Evolutionary conservation across 2,329 filamentous ascomycete species (phyloP).

Genomic region (Colletotrichum sp.): DNA sequence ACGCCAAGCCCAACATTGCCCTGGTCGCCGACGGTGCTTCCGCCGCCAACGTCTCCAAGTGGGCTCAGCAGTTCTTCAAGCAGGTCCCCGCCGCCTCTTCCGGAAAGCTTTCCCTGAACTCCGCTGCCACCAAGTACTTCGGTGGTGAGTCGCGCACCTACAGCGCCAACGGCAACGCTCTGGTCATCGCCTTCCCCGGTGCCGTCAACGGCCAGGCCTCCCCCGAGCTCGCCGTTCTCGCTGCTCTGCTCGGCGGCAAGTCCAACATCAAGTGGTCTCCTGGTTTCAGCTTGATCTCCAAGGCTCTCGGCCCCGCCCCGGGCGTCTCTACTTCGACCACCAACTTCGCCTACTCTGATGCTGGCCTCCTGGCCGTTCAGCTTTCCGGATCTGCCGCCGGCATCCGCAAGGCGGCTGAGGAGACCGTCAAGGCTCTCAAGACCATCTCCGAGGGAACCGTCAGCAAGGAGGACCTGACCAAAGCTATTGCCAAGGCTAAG

Average conservation of each 20-base stretch:
- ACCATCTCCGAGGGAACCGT: constrained; percentile 77
- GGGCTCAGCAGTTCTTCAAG: constrained; percentile 93
- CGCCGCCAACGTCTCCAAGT: constrained; percentile 79
- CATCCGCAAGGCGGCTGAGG: constrained; percentile 76
- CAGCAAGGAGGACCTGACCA: constrained; percentile 84
- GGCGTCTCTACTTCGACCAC: constrained; percentile 74
- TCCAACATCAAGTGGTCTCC: constrained; percentile 94
- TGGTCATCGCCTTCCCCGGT: constrained; percentile 93
- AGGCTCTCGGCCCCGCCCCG: constrained; percentile 72
- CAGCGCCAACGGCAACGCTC: constrained; percentile 77
- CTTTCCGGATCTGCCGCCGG: constrained; percentile 76
- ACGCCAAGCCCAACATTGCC: constrained; percentile 89
- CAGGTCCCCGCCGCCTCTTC: constrained; percentile 62
- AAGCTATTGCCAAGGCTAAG: constrained; percentile 92
- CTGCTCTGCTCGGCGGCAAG: constrained; percentile 87
- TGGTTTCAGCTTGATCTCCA: constrained; percentile 89
- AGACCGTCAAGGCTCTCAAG: constrained; percentile 83
- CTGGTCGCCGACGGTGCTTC: constrained; percentile 89
- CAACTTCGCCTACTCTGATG: constrained; percentile 90
- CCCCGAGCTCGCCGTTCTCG: constrained; percentile 87
- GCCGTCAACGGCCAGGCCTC: constrained; percentile 84
- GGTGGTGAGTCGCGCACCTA: constrained; percentile 93
- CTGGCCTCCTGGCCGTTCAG: constrained; percentile 86
- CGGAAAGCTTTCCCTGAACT: constrained; percentile 60
- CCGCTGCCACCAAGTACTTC: constrained; percentile 80